A percentile compares a stretch with the other conserved stretches of the same genome.
Conservation (phyloP, 2,329 filamentous ascomycete genomes). For the Bretziella fagacearum region DNA sequence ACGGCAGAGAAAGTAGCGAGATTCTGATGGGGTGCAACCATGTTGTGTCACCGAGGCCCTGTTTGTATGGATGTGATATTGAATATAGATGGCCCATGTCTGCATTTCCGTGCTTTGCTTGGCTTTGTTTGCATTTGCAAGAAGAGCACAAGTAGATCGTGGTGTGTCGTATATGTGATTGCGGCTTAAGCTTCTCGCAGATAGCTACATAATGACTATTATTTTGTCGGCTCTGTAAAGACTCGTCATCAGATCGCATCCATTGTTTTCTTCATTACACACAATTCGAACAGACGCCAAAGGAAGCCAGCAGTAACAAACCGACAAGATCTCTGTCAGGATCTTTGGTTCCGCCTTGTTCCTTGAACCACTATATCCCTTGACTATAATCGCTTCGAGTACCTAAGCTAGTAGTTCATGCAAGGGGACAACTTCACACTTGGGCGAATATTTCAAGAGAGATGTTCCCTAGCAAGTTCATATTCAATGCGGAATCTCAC, state of each 20-base stretch:
- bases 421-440: no score
- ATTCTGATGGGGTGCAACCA: background rate
- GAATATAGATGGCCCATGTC: background rate
- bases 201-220: background rate
- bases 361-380: background rate
- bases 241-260: no score
- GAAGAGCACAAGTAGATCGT: background rate
- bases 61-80: background rate
- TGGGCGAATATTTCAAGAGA: no score
- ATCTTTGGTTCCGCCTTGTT: background rate
- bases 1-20: background rate
- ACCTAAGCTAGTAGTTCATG: background rate
- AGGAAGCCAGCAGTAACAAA: no score
- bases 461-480: no score
- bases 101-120: background rate
- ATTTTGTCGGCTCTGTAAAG: no score
- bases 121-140: background rate
- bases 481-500: no score
- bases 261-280: no score
- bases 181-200: background rate
- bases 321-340: background rate
- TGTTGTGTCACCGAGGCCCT: background rate
- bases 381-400: background rate
- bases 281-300: no score
- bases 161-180: background rate